A percentile compares a stretch with the other conserved stretches of the same genome.
These are phyloP conservation scores for Gnaphalium uliginosum DNA, from an alignment of 129 eudicot genomes.

Conservation along the genomic window DNA sequence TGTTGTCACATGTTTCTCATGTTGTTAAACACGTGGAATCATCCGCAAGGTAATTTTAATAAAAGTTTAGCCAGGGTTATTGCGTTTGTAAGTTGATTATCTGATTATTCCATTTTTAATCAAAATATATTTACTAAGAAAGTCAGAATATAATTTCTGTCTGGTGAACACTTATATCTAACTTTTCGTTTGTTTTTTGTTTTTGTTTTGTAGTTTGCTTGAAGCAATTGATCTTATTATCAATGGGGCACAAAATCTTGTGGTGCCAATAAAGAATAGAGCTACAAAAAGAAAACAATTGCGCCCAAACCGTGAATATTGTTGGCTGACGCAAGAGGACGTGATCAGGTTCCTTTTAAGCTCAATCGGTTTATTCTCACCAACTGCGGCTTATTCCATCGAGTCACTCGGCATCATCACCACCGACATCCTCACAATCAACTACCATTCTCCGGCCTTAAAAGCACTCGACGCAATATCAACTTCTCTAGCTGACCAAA, in stretches of 20 bases:
- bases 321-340: constrained; percentile 90
- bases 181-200: not conserved
- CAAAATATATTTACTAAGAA: too few species aligned
- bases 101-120: too few species aligned
- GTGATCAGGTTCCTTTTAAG: constrained; percentile 62
- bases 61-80: too few species aligned
- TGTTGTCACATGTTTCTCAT: constrained; percentile 43
- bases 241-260: constrained; percentile 75
- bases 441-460: constrained; percentile 61
- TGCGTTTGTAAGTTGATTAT: too few species aligned
- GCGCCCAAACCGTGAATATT: constrained; percentile 49
- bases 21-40: constrained; percentile 69
- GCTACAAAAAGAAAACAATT: constrained; percentile 42
- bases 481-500: constrained; percentile 43
- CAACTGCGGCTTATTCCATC: constrained; percentile 50
- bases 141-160: too few species aligned
- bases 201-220: constrained; percentile 52
- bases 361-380: constrained; percentile 72
- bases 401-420: constrained; percentile 62
- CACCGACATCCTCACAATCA: constrained; percentile 42
- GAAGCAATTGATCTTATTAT: constrained; percentile 79
- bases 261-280: constrained; percentile 63
- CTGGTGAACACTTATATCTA: not conserved
- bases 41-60: constrained; percentile 49
- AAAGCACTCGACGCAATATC: constrained; percentile 48